Evolutionary conservation across 305 asterid species (phyloP), one percentile per base, ranked within the genome.

Genomic region (Fraxinus nigra): DNA sequence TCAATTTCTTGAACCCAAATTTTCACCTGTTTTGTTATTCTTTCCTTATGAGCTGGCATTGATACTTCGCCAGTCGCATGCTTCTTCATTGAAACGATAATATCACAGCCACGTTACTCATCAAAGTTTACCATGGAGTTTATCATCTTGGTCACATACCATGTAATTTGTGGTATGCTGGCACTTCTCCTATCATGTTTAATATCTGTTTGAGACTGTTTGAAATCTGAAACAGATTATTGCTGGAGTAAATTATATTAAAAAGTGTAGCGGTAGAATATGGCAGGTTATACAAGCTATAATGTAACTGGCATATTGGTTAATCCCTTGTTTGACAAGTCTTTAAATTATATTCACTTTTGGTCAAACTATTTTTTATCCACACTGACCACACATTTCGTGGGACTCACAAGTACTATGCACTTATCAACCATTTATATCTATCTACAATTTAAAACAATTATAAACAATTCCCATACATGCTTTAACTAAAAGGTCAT

Each of bases 151-250:
- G 75, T 72, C 75, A 43, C 48, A 28, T 0, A 72, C 46, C 72
- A 9, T 20, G 37, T 63, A 63, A 18, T 56, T 65, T 80, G 80
- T 20, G 59, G 54, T 48, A 10, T 34, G 18, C 65, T n/a, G 34
- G 20, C 16, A 51, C 67, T 76, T 61, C 72, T 20, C 32, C 20
- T 48, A 48, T 22, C 56, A 73, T 67, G 65, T 51, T 75, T 16
- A 28, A 22, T 20, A 46, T 43, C 40, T 75, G 77, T 28, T 51
- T n/a, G 54, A 79, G 72, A 56, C 37, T 20, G 9, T 38, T 14
- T 79, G 79, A 76, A 75, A 70, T 51, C 37, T 13, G 72, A 46
- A 69, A 48, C 82, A 30, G 38, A 37, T 51, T 37, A 43, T 43
- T 43, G 54, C 54, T 43, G 54, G 16, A 63, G 70, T 61, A 61